Evolutionary conservation across 352 stramenopile genomes (phyloP).

Genomic region (Pythium periplocum): DNA sequence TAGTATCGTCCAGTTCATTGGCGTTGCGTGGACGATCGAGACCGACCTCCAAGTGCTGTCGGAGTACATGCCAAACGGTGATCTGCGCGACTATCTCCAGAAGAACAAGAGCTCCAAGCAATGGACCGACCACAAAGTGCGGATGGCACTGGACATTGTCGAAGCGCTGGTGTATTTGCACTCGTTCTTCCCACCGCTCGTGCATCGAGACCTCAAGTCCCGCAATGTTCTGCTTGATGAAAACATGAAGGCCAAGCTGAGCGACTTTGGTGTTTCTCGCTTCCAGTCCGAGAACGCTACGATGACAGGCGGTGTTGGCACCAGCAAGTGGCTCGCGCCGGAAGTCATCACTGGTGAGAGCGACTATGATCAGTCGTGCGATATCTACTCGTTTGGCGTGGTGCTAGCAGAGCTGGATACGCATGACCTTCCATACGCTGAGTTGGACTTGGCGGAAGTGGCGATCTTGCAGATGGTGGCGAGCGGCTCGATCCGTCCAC

Average conservation of each 20-base stretch:
- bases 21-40: conserved; percentile 54
- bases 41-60: conserved; percentile 54
- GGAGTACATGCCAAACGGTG: conserved; percentile 59
- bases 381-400: conserved; percentile 59
- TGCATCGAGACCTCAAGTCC: conserved; percentile 64
- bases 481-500: conserved; percentile 22
- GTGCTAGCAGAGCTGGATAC: conserved; percentile 55
- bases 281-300: conserved; percentile 33
- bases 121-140: conserved; percentile 26
- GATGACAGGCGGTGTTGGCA: conserved; percentile 50
- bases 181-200: conserved; percentile 39
- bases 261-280: conserved; percentile 51
- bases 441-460: conserved; percentile 32
- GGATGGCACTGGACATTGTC: conserved; percentile 35
- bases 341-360: conserved; percentile 44
- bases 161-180: conserved; percentile 61
- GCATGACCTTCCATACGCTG: conserved; percentile 43
- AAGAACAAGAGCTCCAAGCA: neutral
- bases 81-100: conserved; percentile 44
- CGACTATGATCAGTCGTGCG: conserved; percentile 39
- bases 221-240: conserved; percentile 40
- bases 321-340: conserved; percentile 43
- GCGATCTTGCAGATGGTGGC: conserved; percentile 41
- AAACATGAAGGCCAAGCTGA: conserved; percentile 46
- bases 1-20: conserved; percentile 59